A percentile compares a stretch with the other conserved stretches of the same genome.
These are phyloP conservation scores for Physcia stellaris DNA, from an alignment of 495 filamentous ascomycete species.

Conservation along the genomic window DNA sequence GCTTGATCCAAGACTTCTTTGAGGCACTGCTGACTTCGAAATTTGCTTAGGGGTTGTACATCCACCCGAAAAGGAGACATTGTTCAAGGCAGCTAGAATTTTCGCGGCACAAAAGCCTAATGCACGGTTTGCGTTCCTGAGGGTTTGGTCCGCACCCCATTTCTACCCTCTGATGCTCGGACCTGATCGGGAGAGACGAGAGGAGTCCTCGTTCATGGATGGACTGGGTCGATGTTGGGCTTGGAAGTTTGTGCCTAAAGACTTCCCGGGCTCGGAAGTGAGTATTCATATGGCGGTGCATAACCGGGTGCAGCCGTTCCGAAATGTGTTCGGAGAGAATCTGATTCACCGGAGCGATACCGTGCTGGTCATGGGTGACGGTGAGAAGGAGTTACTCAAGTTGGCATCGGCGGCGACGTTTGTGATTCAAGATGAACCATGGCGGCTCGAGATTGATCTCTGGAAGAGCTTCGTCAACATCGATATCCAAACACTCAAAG, in stretches of 20 bases:
- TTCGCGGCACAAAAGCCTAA: slow-evolving; percentile 18
- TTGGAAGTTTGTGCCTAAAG: slow-evolving; percentile 38
- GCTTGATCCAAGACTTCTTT: too few species aligned
- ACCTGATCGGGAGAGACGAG: slow-evolving; percentile 17
- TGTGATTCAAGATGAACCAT: slow-evolving; percentile 35
- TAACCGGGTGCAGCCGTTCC: slow-evolving; percentile 20
- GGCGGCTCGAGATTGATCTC: slow-evolving; percentile 36
- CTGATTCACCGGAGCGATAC: slow-evolving; percentile 28
- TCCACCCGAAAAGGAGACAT: slow-evolving; percentile 19
- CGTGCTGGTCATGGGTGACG: slow-evolving; percentile 32
- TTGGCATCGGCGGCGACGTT: slow-evolving; percentile 27
- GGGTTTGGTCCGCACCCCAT: slow-evolving; percentile 35
- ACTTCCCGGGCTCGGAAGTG: slow-evolving; percentile 31
- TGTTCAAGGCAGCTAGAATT: slow-evolving; percentile 17
- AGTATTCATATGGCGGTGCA: slow-evolving; percentile 25
- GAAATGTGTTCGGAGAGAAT: slow-evolving; percentile 20
- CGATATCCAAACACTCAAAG: too few species aligned
- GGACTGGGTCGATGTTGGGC: slow-evolving; percentile 26
- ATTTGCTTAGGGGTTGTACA: too few species aligned
- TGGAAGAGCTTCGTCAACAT: slow-evolving; percentile 41
- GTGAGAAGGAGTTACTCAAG: slow-evolving; percentile 27
- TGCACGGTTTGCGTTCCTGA: slow-evolving; percentile 30
- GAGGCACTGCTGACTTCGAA: too few species aligned
- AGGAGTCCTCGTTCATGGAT: slow-evolving; percentile 25
- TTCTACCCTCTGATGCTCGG: slow-evolving; percentile 37